phyloP scores from a whole-genome alignment of 1,284 basidiomycete species.

The Phylloboletellus chloephorus region DNA sequence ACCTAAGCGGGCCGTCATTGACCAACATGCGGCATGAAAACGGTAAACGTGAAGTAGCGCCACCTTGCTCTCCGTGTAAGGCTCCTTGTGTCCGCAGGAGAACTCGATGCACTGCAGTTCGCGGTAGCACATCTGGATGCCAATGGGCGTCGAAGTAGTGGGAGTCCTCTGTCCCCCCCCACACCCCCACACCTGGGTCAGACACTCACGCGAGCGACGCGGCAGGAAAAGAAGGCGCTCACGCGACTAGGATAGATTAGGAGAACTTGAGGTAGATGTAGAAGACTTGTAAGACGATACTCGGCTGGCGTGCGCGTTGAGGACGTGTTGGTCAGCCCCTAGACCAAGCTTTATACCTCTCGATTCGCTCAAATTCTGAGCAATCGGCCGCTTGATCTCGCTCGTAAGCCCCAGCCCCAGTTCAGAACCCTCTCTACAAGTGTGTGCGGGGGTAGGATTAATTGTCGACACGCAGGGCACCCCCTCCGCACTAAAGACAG shows the following conservation, averaged over 20 bases:
- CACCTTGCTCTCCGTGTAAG: constrained; percentile 29
- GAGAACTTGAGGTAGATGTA: constrained; percentile 9
- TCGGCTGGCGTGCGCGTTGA: constrained; percentile 14
- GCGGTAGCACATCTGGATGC: constrained; percentile 26
- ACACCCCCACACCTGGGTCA: constrained; percentile 12
- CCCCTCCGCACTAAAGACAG: constrained; percentile 9
- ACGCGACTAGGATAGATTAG: constrained; percentile 27
- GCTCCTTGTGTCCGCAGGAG: constrained; percentile 23
- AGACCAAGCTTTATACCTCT: constrained; percentile 22
- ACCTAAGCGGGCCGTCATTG: constrained; percentile 28
- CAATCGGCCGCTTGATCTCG: constrained; percentile 7
- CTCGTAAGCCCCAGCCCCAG: constrained; percentile 14
- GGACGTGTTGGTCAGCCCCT: neutral
- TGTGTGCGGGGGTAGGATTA: constrained; percentile 21
- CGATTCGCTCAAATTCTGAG: neutral
- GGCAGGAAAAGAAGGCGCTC: constrained; percentile 2
- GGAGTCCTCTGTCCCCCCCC: constrained; percentile 10
- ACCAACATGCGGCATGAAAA: constrained; percentile 21
- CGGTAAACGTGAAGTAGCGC: neutral
- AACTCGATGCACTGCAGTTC: constrained; percentile 25
- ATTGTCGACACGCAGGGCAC: constrained; percentile 14
- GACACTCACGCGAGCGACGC: constrained; percentile 8
- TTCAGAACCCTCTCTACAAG: constrained; percentile 16
- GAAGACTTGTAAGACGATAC: constrained; percentile 4
- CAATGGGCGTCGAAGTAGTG: constrained; percentile 3